Base-by-base conservation (phyloP, 73 alveolate species). In the Blepharisma japonicum region DNA sequence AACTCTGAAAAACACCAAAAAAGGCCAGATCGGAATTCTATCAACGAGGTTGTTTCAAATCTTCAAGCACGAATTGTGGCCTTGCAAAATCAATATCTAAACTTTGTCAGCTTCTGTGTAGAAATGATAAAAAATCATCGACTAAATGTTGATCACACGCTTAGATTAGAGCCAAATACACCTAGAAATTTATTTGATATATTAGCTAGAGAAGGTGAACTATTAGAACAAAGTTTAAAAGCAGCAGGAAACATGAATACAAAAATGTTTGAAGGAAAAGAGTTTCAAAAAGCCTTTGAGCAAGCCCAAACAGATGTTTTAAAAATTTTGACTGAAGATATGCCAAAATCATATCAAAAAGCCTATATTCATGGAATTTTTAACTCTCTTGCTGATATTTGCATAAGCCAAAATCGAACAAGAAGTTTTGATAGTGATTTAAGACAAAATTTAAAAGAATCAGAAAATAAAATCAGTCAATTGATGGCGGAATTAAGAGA, bases 241-340 rank as follows among this genome's bases (percentile, higher is more conserved):
- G 27, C 21, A 11, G 66, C 66, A 32, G 42, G 42, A 68, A 48
- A 78, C 67, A 53, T 78, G 49, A 71, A 79, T 79, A 84, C 80
- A 87, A 79, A 68, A 47, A 84, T 79, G 56, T 39, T 84, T 20
- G 39, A 81, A 20, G 92, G 89, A 4, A 61, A 81, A 9, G 92
- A 86, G 47, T 68, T 89, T 55, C 81, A 70, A 81, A 86, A 86
- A 66, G 78, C 68, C 68, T 77, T 81, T 55, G 81, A 81, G 6
- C 42, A 32, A 32, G 42, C 42, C 42, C 42, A 32, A 32, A 32
- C 42, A 1, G 42, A 32, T 32, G 42, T 32, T 32, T 32, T 32
- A 3, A 32, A 32, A 3, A 32, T 32, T 32, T 32, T 32, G 42
- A 32, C 42, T 32, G 42, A 32, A 32, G 42, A 32, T 32, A 32